These are phyloP conservation scores for Styphnolobium japonicum DNA, from an alignment of 306 rosid species.

Conservation along the genomic window DNA sequence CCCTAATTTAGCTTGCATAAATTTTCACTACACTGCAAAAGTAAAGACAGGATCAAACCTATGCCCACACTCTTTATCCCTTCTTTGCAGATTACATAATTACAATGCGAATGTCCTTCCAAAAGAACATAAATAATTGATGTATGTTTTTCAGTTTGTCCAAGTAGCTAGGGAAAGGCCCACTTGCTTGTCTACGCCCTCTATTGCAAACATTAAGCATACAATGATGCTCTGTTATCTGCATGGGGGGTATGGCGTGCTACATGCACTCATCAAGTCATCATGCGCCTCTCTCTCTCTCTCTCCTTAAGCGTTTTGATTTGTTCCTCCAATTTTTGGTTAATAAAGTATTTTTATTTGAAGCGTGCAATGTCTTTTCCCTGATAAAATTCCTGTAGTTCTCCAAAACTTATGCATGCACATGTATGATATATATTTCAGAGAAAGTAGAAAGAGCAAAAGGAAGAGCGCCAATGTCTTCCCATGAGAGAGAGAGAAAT, in stretches of 20 bases:
- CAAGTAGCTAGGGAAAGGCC: constrained; percentile 4
- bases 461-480: constrained; percentile 1
- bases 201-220: not conserved
- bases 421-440: not conserved
- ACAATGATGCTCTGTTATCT: constrained; percentile 54
- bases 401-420: not conserved
- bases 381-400: not conserved
- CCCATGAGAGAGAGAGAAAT: not conserved
- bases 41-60: not conserved
- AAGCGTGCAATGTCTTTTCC: constrained; percentile 16
- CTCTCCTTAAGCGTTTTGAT: not conserved
- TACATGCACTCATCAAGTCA: constrained; percentile 32
- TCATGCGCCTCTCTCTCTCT: not conserved
- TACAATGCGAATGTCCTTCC: not conserved
- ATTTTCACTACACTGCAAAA: not conserved
- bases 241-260: constrained; percentile 56
- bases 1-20: not conserved
- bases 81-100: no score
- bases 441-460: constrained; percentile 1
- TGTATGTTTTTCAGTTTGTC: constrained; percentile 17
- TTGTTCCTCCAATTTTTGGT: not conserved
- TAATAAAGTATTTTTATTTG: not conserved
- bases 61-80: no score
- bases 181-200: constrained; percentile 22
- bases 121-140: constrained; percentile 28